These are phyloP conservation scores for Biscutella laevigata DNA, from an alignment of 441 rosid genomes.

Conservation along the genomic window DNA sequence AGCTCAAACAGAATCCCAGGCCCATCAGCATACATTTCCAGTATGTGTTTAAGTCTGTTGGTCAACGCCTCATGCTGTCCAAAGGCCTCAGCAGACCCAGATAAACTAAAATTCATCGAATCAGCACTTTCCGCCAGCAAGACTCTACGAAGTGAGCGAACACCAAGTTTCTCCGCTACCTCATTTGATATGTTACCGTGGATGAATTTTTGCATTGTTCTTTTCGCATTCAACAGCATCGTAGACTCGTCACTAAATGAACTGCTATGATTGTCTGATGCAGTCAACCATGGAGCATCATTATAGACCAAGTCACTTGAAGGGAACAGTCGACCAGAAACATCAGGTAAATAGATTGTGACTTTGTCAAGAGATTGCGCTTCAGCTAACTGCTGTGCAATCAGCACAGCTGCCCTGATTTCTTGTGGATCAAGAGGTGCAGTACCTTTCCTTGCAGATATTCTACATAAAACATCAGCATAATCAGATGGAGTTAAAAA, in stretches of 20 bases:
- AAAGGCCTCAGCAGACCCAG: constrained; percentile 98
- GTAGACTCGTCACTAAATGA: constrained; percentile 53
- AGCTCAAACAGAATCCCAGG: constrained; percentile 96
- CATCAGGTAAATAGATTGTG: constrained; percentile 79
- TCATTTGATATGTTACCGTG: constrained; percentile 95
- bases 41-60: constrained; percentile 92
- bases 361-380: constrained; percentile 57
- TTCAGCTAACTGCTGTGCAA: constrained; percentile 93
- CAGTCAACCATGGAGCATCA: constrained; percentile 98
- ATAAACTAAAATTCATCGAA: constrained; percentile 89
- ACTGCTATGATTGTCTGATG: constrained; percentile 49
- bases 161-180: constrained; percentile 97
- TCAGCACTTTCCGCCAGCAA: constrained; percentile 99
- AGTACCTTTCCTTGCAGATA: constrained; percentile 68
- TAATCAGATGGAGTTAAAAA: constrained; percentile 76
- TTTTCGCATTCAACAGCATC: constrained; percentile 53
- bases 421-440: constrained; percentile 68
- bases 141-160: constrained; percentile 88
- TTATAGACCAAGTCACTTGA: constrained; percentile 82
- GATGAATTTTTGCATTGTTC: constrained; percentile 68
- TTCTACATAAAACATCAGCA: constrained; percentile 74
- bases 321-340: constrained; percentile 69
- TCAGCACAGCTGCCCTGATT: constrained; percentile 74
- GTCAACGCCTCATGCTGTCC: constrained; percentile 99
- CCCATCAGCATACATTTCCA: constrained; percentile 99